Percentiles rank a stretch among this genome's conserved stretches.
Conservation (phyloP, 768 basidiomycete genomes). For the Mycena vulgaris region DNA sequence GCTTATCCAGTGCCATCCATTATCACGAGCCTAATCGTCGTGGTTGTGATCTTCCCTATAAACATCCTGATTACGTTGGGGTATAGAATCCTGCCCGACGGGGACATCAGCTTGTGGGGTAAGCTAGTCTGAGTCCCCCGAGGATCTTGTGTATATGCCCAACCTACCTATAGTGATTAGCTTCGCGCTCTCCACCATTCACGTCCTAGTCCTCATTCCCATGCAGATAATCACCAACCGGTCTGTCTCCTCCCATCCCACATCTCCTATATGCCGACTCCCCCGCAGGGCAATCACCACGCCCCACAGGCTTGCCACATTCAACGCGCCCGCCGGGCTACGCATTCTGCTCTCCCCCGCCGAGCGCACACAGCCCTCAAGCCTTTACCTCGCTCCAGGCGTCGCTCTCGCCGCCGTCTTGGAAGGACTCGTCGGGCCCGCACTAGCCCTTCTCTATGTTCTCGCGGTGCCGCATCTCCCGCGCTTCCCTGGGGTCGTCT, state of each 20-base stretch:
- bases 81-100: neutral
- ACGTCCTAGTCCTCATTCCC: conserved; percentile 19
- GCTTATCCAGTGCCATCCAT: conserved; percentile 26
- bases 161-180: neutral
- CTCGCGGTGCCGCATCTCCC: neutral
- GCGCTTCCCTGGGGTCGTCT: neutral
- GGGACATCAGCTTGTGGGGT: neutral
- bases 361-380: conserved; percentile 19
- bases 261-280: neutral
- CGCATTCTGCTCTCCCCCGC: conserved; percentile 25
- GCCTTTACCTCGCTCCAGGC: conserved; percentile 28
- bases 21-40: neutral
- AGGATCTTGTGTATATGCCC: neutral
- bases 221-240: conserved; percentile 19
- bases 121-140: neutral
- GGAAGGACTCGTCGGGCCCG: neutral
- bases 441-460: neutral
- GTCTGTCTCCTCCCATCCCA: neutral
- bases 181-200: neutral
- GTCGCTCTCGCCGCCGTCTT: conserved; percentile 9
- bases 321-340: conserved; percentile 5
- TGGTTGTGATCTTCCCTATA: neutral
- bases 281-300: conserved; percentile 15
- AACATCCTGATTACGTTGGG: neutral
- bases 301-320: conserved; percentile 16